These are phyloP conservation scores for Coccomyxa sp. DNA, from an alignment of 139 green algal genomes.

Conservation along the genomic window DNA sequence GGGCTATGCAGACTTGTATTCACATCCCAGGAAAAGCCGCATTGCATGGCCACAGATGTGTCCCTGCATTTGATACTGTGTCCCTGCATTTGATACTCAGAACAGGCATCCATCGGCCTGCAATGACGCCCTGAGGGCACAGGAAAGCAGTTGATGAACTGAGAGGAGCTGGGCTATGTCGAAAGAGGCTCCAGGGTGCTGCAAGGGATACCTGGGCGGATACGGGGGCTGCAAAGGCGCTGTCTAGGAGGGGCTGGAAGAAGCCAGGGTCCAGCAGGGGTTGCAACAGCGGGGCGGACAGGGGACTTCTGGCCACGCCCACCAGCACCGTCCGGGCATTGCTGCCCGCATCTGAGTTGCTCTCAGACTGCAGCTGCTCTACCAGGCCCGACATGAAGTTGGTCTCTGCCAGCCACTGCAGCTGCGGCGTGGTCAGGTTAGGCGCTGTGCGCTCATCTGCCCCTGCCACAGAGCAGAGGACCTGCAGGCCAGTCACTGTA, in stretches of 20 bases:
- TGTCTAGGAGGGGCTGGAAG: constrained; percentile 29
- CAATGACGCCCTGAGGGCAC: no score
- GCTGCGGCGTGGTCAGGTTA: not conserved
- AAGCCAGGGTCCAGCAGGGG: constrained; percentile 47
- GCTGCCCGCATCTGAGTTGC: constrained; percentile 48
- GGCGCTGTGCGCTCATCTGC: constrained; percentile 63
- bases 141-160: no score
- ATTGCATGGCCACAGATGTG: no score
- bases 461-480: constrained; percentile 72
- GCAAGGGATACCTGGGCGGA: constrained; percentile 2
- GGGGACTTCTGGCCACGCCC: constrained; percentile 22
- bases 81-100: no score
- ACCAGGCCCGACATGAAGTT: constrained; percentile 67
- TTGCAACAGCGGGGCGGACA: constrained; percentile 57
- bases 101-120: no score
- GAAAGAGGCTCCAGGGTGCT: not conserved
- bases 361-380: constrained; percentile 33
- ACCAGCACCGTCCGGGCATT: constrained; percentile 83
- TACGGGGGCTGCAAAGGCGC: constrained; percentile 19
- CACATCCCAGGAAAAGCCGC: no score
- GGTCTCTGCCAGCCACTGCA: constrained; percentile 76
- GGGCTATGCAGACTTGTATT: no score
- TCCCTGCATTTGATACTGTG: no score
- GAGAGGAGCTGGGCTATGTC: no score
- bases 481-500: not conserved